Evolutionary conservation across 345 rosid species (phyloP), one percentile per base, ranked within the genome.

Genomic region (Populus ilicifolia): DNA sequence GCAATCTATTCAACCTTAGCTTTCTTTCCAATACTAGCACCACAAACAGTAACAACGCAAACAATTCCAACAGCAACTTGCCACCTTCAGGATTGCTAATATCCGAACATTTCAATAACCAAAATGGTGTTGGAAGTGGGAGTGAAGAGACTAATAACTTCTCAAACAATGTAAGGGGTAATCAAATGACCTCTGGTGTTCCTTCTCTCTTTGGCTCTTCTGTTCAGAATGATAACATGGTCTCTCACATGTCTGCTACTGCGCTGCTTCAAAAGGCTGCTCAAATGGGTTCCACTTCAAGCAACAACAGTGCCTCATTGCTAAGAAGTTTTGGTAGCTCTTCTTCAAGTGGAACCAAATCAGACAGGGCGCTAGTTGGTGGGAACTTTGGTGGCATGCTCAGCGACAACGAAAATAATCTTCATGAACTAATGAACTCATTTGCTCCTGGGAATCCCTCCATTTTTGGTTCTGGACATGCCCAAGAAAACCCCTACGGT

Each of bases 251-350:
- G 90, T 92, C 97, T 23, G 94, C 97, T 4, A 92, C 97, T 4
- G 97, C 97, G 35, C 87, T 92, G 67, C 94, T 92, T 75, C 97
- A 90, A 52, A 92, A 90, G 75, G 97, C 97, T 29, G 91, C 94
- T 69, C 97, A 89, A 75, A 90, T 92, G 87, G 94, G 97, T 13
- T 89, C 97, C 52, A 81, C 85, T 27, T 83, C 93, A 17, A 89
- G 85, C 82, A 84, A 75, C 67, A 85, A 82, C 73, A 82, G 84
- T 69, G 87, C 90, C 33, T 78, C 85, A 13, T 76, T 93, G 78
- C 80, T 90, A 36, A 83, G 93, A 54, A 90, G 87, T 65, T 84
- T 91, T 73, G 86, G 83, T 5, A 67, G 84, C 54, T 84, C 90
- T 38, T 85, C 87, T 36, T 84, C 90, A 13, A 75, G 85, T 21